These are phyloP conservation scores for Thalia dealbata DNA, from an alignment of 176 grass and related monocot genomes.

Conservation along the genomic window DNA sequence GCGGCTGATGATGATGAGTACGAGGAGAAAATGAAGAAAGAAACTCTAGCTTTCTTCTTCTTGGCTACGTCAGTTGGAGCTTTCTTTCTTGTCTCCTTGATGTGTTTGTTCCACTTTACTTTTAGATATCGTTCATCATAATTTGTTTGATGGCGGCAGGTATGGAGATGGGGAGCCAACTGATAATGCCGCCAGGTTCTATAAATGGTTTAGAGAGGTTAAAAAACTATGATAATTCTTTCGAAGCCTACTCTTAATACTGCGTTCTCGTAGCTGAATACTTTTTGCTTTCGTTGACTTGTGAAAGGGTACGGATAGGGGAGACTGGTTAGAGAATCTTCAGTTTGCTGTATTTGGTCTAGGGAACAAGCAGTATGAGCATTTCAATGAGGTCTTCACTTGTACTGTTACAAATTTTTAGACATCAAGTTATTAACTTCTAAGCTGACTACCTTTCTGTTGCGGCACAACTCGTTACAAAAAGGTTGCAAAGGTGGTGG, in stretches of 20 bases:
- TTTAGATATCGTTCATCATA: not conserved
- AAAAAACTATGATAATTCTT: not conserved
- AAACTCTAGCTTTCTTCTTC: conserved; percentile 63
- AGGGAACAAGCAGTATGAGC: conserved; percentile 88
- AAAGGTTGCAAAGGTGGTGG: conserved; percentile 74
- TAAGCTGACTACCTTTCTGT: conserved; percentile 18
- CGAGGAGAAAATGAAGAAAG: conserved; percentile 66
- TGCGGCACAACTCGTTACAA: conserved; percentile 22
- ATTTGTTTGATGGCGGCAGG: conserved; percentile 23
- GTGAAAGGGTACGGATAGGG: conserved; percentile 59
- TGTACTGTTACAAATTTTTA: conserved; percentile 3
- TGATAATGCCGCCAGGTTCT: conserved; percentile 93
- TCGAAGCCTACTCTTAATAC: not conserved
- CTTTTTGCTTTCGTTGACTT: conserved; percentile 20
- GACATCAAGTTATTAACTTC: conserved; percentile 1
- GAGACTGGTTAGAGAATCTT: conserved; percentile 59
- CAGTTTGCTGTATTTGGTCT: conserved; percentile 89
- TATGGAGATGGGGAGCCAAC: conserved; percentile 94
- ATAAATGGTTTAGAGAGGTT: conserved; percentile 93
- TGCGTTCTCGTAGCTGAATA: not conserved
- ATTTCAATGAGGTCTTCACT: conserved; percentile 85
- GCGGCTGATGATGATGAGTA: conserved; percentile 76
- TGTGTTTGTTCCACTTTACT: not conserved
- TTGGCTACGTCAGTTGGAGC: conserved; percentile 53
- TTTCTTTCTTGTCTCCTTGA: not conserved